These are phyloP conservation scores for Ophiostoma sp. DNA, from an alignment of 2,329 filamentous ascomycete genomes.

Conservation along the genomic window DNA sequence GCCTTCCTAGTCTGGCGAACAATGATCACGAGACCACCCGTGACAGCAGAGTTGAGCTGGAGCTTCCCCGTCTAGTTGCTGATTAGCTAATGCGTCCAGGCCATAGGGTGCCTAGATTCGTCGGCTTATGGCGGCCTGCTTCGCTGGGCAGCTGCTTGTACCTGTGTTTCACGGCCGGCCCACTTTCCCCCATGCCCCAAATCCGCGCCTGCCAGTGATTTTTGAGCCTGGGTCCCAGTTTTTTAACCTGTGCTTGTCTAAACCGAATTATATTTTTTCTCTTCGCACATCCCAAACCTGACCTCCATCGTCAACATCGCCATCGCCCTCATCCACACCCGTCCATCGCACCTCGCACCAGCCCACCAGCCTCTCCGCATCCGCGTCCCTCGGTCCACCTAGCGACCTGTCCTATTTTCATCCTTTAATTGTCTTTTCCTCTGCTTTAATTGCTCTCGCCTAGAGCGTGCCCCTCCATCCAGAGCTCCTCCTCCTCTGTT, in stretches of 20 bases:
- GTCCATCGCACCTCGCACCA: neutral
- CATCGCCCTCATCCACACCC: neutral
- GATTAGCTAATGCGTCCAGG: neutral
- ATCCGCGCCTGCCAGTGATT: conserved; percentile 7
- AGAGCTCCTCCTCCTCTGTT: conserved; percentile 6
- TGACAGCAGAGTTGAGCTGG: neutral
- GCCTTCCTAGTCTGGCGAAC: neutral
- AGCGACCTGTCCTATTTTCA: neutral
- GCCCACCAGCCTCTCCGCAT: neutral
- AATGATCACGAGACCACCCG: neutral
- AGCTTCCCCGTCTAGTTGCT: neutral
- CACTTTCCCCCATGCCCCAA: conserved; percentile 11
- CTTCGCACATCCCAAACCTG: conserved; percentile 5
- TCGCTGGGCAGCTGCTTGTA: neutral
- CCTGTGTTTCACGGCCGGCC: neutral
- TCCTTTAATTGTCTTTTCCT: neutral
- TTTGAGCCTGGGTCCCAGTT: neutral
- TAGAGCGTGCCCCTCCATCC: conserved; percentile 5
- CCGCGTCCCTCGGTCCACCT: neutral
- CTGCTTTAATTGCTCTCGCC: neutral
- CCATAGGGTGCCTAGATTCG: neutral
- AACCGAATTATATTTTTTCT: conserved; percentile 15
- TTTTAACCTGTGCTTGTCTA: conserved; percentile 12
- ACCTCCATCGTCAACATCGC: neutral
- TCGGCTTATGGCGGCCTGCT: conserved; percentile 4